Conservation (phyloP, 192 early-diverging fungal genomes). For the Linnemannia schmuckeri region DNA sequence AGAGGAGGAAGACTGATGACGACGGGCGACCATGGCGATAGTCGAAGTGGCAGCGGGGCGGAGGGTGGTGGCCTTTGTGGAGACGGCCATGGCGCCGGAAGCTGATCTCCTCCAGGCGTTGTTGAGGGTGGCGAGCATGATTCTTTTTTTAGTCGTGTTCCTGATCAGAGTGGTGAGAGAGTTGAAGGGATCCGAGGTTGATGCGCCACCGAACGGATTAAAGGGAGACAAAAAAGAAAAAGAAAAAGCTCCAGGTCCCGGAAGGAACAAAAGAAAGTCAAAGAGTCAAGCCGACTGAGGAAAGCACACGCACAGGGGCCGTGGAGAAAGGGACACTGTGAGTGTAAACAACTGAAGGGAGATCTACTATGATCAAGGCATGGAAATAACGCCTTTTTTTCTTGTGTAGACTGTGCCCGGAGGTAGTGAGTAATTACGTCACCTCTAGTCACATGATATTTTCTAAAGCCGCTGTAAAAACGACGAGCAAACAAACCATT, state of each 20-base stretch:
- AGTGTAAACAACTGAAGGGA: not conserved
- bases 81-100: slow-evolving; percentile 12
- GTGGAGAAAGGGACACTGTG: not conserved
- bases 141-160: not conserved
- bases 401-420: not conserved
- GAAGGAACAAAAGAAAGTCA: not conserved
- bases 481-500: not conserved
- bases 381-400: not conserved
- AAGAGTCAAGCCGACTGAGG: not conserved
- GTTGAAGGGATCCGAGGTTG: not conserved
- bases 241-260: not conserved
- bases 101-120: slow-evolving; percentile 37
- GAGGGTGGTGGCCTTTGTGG: slow-evolving; percentile 8
- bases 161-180: not conserved
- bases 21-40: slow-evolving; percentile 18
- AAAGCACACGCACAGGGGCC: not conserved
- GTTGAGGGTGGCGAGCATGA: slow-evolving; percentile 35
- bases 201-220: not conserved
- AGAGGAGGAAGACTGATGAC: slow-evolving; percentile 41
- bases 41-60: slow-evolving; percentile 21
- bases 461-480: not conserved
- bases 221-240: not conserved
- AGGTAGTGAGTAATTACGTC: not conserved
- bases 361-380: not conserved
- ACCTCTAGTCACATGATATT: not conserved